Evolutionary conservation across 2,329 filamentous ascomycete species (phyloP), one percentile per base, ranked within the genome.

Genomic region (Arthrobotrys musiformis): DNA sequence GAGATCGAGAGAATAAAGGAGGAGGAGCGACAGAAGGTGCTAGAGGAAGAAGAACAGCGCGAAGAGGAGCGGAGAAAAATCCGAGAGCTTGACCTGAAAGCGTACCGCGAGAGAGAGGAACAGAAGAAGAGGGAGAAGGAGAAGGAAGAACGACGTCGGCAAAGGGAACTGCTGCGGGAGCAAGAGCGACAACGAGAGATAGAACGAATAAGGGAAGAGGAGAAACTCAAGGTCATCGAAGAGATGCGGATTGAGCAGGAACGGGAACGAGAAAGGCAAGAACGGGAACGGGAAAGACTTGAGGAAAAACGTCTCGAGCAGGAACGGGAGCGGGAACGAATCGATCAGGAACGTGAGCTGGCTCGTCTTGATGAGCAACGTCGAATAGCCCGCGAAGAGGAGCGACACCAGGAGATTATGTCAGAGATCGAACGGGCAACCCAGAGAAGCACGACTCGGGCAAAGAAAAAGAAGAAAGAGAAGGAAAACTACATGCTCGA

Each of bases 201-300:
- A n/a, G 78, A 79, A 40, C 58, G 73, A 5, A 78, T 73, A 61
- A 44, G 68, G 22, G 72, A 81, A 42, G 46, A 79, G 40, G 62
- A 80, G 44, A 63, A 56, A 19, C 69, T 61, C 70, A 78, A 63
- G 42, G 79, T 58, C 40, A 80, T 72, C 37, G 74, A 72, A 13
- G 72, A 80, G 48, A 61, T 69, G 35, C 61, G 79, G n/a, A 22
- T 61, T 8, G 79, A 78, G 64, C 70, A 79, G 44, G 66, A 70
- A 30, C 52, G 66, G 19, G 66, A 70, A 46, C 66, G 66, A 48
- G 30, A 52, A n/a, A 52, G 35, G n/a, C 63, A 44, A 15, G 63
- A 67, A 26, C 48, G 54, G 11, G 54, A 58, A 26, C 22, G 54
- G 26, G 33, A 58, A 19, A 58, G 33, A 19, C 54, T 58, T 5